Percentiles rank a stretch among this genome's conserved stretches.
phyloP scores from a whole-genome alignment of 805 yeast species.

The Groenewaldozyma salmanticensis region DNA sequence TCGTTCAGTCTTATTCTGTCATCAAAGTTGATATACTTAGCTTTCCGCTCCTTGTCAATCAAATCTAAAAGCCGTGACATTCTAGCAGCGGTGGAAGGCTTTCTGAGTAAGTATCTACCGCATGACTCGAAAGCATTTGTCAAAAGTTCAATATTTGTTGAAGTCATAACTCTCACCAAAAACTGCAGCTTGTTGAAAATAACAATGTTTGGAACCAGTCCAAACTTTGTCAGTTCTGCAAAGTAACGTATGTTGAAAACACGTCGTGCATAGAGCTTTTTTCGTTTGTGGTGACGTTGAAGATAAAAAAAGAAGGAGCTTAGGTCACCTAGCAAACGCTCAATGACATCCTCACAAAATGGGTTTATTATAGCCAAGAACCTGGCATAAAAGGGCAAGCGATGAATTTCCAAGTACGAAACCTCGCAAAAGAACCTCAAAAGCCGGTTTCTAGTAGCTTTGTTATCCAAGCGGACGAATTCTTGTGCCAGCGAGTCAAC shows the following conservation, averaged over 20 bases:
- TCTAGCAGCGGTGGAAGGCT: constrained; percentile 44
- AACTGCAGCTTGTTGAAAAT: constrained; percentile 64
- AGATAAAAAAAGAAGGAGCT: constrained; percentile 31
- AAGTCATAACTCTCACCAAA: constrained; percentile 42
- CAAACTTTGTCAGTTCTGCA: constrained; percentile 68
- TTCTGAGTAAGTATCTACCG: constrained; percentile 54
- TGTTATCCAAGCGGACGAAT: constrained; percentile 44
- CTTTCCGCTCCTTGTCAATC: constrained; percentile 41
- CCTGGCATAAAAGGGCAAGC: constrained; percentile 43
- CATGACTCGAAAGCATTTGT: constrained; percentile 63
- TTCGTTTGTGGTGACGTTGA: constrained; percentile 12
- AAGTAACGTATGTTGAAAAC: constrained; percentile 43
- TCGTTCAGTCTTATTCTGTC: constrained; percentile 52
- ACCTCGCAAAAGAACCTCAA: constrained; percentile 42
- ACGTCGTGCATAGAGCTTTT: constrained; percentile 13
- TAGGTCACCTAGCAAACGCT: constrained; percentile 42
- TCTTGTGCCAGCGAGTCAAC: constrained; percentile 27
- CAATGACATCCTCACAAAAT: constrained; percentile 40
- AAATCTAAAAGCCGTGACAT: constrained; percentile 57
- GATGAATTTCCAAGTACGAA: constrained; percentile 14
- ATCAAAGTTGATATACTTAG: constrained; percentile 40
- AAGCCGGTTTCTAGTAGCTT: constrained; percentile 59
- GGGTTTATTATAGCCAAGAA: constrained; percentile 54
- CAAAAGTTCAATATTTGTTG: constrained; percentile 58
- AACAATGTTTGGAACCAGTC: constrained; percentile 58